Percentiles rank a stretch among this genome's conserved stretches.
Conservation (phyloP, 495 filamentous ascomycete genomes). For the Achaetomiella virescens region DNA sequence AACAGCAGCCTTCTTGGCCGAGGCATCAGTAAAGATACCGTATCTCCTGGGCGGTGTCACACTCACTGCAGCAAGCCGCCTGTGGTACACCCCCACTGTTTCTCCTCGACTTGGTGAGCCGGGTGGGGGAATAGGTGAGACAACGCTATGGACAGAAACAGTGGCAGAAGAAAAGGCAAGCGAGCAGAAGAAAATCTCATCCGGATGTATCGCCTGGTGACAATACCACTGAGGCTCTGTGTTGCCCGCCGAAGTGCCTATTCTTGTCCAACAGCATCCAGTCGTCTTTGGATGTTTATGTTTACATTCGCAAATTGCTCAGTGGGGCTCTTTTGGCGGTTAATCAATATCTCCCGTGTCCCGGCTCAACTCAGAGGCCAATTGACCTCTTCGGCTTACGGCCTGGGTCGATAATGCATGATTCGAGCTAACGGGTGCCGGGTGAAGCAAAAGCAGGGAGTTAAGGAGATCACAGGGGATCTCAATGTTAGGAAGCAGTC, state of each 20-base stretch:
- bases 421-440: no score
- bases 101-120: not conserved
- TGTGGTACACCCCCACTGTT: constrained; percentile 1
- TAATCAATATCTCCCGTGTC: no score
- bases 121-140: not conserved
- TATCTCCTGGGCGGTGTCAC: not conserved
- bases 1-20: not conserved
- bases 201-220: constrained; percentile 3
- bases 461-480: no score
- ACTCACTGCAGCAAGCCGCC: not conserved
- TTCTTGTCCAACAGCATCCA: not conserved
- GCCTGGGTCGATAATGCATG: no score
- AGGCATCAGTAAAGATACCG: not conserved
- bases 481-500: no score
- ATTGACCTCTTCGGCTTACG: no score
- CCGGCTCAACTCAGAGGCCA: no score
- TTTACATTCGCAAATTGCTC: not conserved
- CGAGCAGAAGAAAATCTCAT: not conserved
- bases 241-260: not conserved
- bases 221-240: no score
- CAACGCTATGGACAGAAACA: not conserved
- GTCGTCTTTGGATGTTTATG: not conserved
- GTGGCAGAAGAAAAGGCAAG: not conserved
- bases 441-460: no score
- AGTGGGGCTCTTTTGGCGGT: not conserved